A percentile compares a stretch with the other conserved stretches of the same genome.
phyloP scores from a whole-genome alignment of 768 basidiomycete species.

The Lyophyllum semitale region DNA sequence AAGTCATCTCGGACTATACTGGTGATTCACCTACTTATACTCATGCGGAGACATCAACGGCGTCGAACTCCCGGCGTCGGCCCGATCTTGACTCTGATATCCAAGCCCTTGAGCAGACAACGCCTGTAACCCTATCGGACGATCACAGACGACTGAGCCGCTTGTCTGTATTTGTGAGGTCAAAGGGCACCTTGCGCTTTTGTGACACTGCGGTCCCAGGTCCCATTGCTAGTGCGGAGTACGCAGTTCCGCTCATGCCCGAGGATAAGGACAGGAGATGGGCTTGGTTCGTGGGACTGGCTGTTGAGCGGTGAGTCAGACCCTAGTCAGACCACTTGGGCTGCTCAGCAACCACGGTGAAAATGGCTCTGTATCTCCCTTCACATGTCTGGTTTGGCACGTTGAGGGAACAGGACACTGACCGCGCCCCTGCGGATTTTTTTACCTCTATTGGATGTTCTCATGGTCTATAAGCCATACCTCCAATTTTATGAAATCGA shows the following conservation, averaged over 20 bases:
- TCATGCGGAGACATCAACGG: too few species aligned
- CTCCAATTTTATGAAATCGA: background rate
- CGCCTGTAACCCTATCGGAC: too few species aligned
- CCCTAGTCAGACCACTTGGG: too few species aligned
- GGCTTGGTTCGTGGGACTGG: conserved; percentile 37
- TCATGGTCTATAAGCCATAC: conserved; percentile 33
- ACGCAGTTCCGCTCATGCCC: conserved; percentile 13
- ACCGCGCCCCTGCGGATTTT: conserved; percentile 12
- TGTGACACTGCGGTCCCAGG: conserved; percentile 24
- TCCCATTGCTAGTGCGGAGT: conserved; percentile 12
- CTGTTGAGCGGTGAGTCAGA: conserved; percentile 34
- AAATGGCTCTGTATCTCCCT: too few species aligned
- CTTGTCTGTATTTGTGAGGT: background rate
- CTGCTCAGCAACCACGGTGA: too few species aligned
- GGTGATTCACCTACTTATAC: too few species aligned
- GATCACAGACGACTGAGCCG: background rate
- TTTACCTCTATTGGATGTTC: conserved; percentile 36
- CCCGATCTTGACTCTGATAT: too few species aligned
- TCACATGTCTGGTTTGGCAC: conserved; percentile 3
- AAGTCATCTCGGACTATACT: too few species aligned
- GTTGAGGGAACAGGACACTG: conserved; percentile 4
- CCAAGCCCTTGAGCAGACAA: too few species aligned
- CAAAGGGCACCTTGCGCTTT: conserved; percentile 38
- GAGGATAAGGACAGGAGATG: conserved; percentile 28
- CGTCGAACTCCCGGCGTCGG: too few species aligned